A percentile compares a stretch with the other conserved stretches of the same genome.
phyloP scores from a whole-genome alignment of 345 rosid genomes.

The Ceriops decandra region DNA sequence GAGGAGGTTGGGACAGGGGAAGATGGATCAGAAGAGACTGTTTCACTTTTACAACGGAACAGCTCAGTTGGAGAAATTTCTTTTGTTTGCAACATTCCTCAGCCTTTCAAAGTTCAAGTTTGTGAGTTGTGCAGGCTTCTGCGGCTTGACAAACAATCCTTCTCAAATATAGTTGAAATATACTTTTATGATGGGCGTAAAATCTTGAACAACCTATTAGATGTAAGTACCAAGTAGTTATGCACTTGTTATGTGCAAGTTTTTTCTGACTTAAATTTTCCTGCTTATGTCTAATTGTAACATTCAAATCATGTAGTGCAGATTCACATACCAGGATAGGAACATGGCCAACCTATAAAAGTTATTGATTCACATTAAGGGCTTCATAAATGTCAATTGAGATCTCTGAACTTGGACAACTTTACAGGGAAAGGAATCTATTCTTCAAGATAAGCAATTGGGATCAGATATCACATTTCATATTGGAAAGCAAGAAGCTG shows the following conservation, averaged over 20 bases:
- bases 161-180: slow-evolving; percentile 77
- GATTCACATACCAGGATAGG: too few relatives aligned
- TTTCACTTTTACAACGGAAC: slow-evolving; percentile 51
- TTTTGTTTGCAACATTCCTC: slow-evolving; percentile 90
- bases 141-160: slow-evolving; percentile 84
- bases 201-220: slow-evolving; percentile 71
- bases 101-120: slow-evolving; percentile 80
- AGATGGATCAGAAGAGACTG: slow-evolving; percentile 76
- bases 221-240: slow-evolving; percentile 40
- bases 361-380: background rate
- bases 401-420: slow-evolving; percentile 11
- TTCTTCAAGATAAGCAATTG: slow-evolving; percentile 63
- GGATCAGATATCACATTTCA: slow-evolving; percentile 82
- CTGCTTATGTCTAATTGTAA: background rate
- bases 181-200: slow-evolving; percentile 85
- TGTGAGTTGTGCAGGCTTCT: slow-evolving; percentile 70
- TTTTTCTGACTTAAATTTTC: background rate
- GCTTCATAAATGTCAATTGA: background rate
- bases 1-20: slow-evolving; percentile 63
- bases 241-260: background rate
- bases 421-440: slow-evolving; percentile 66
- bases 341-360: background rate
- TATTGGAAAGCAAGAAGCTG: slow-evolving; percentile 92
- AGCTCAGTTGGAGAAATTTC: slow-evolving; percentile 86
- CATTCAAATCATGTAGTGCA: background rate